Percentiles rank a stretch among this genome's conserved stretches.
These are phyloP conservation scores for Coniella vitis DNA, from an alignment of 2,329 filamentous ascomycete species.

Conservation along the genomic window DNA sequence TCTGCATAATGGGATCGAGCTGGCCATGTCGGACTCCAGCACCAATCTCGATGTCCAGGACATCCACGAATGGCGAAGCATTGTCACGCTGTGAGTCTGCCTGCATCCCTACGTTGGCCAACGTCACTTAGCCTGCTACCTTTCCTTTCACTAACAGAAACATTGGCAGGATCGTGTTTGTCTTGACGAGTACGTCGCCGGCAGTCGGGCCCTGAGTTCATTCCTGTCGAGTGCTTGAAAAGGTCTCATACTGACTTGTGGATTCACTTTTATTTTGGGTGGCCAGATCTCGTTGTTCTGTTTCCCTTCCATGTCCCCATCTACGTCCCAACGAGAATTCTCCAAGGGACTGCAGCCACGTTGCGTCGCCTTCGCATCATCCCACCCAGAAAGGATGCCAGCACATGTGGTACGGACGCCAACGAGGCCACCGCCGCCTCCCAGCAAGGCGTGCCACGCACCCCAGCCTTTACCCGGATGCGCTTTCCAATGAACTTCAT, in stretches of 20 bases:
- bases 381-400: conserved; percentile 29
- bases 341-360: conserved; percentile 35
- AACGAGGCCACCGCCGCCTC: conserved; percentile 6
- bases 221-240: conserved; percentile 3
- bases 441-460: not conserved
- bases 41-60: conserved; percentile 40
- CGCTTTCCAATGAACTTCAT: conserved; percentile 63
- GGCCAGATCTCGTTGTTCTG: conserved; percentile 62
- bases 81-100: conserved; percentile 48
- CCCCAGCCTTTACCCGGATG: conserved; percentile 39
- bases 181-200: conserved; percentile 57
- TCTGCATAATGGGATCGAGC: not conserved
- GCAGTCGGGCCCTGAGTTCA: not conserved
- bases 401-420: conserved; percentile 21
- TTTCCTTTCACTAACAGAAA: not conserved
- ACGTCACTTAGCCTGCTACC: not conserved
- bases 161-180: conserved; percentile 47
- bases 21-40: conserved; percentile 7
- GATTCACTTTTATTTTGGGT: not conserved
- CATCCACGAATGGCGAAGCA: conserved; percentile 62
- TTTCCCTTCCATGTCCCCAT: conserved; percentile 63
- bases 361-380: conserved; percentile 46
- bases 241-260: not conserved
- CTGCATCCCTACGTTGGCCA: too few species aligned
- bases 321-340: conserved; percentile 46